phyloP scores from a whole-genome alignment of 257 asterid genomes.

The Prunella vulgaris region DNA sequence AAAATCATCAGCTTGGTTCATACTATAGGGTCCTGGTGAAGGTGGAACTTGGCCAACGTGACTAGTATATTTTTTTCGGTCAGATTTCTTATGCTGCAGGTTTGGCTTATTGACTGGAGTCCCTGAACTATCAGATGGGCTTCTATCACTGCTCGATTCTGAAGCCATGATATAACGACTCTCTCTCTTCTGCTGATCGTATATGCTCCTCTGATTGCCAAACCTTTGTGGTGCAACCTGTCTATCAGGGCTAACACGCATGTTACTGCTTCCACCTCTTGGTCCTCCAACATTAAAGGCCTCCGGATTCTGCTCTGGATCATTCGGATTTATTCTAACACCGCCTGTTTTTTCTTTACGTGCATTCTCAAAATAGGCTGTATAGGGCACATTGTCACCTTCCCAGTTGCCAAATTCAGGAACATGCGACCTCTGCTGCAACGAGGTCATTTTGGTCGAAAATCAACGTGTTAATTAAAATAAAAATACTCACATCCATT shows the following conservation, averaged over 20 bases:
- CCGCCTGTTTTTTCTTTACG: slow-evolving; percentile 49
- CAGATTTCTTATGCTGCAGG: slow-evolving; percentile 27
- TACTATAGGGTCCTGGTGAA: slow-evolving; percentile 22
- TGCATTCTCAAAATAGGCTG: slow-evolving; percentile 70
- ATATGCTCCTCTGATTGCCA: slow-evolving; percentile 23
- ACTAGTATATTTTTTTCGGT: slow-evolving; percentile 17
- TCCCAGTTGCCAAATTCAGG: slow-evolving; percentile 84
- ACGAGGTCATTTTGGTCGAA: neutral
- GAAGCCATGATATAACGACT: slow-evolving; percentile 24
- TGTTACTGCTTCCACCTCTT: slow-evolving; percentile 1
- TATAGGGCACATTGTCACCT: slow-evolving; percentile 62
- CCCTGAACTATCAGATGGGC: slow-evolving; percentile 16
- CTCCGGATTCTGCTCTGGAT: slow-evolving; percentile 71
- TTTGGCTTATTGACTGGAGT: slow-evolving; percentile 5
- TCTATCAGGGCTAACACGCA: neutral
- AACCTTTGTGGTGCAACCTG: slow-evolving; percentile 8
- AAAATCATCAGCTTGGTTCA: slow-evolving; percentile 32
- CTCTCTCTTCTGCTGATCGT: slow-evolving; percentile 24
- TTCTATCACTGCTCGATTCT: slow-evolving; percentile 34
- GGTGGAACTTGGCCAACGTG: slow-evolving; percentile 22
- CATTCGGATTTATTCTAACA: slow-evolving; percentile 61
- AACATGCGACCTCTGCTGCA: slow-evolving; percentile 53
- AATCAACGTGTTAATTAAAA: neutral
- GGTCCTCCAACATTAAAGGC: slow-evolving; percentile 39
- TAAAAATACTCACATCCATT: too few species aligned